Evolutionary conservation across 2,329 filamentous ascomycete genomes (phyloP), one percentile per base, ranked within the genome.

Genomic region (Paracamarosporium sp.): DNA sequence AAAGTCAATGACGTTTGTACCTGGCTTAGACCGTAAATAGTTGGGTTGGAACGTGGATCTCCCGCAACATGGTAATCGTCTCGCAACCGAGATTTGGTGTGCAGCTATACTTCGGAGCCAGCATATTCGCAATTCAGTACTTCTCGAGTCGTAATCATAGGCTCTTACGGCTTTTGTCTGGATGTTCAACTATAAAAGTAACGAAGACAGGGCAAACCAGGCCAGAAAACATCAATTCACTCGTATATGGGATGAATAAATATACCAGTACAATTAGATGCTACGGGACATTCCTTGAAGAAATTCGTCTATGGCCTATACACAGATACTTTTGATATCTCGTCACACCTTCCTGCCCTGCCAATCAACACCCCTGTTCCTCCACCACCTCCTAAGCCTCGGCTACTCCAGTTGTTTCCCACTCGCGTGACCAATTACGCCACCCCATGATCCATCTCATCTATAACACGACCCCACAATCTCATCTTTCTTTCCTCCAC

Each of bases 371-470:
- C 25, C 47, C 47, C 47, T 50, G 47, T n/a, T 40, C 22, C 31
- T 50, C 47, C 47, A 50, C 46, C 27, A 13, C 30, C 33, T 27
- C 27, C 24, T 30, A 27, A 50, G 47, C 47, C 47, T 50, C 47
- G 47, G 47, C 33, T 50, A 50, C 47, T 28, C 13, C 24, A 40
- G 17, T 3, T 7, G 36, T 20, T 38, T 24, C 45, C 17, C 22
- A 48, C 45, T 35, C 46, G 20, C 33, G 46, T 50, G 46, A 50
- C 31, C 46, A 13, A n/a, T 22, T 50, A 22, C 47, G 40, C 47
- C 9, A 50, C 47, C 15, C 33, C 47, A 50, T 40, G 33, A 38
- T 38, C 46, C 13, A 17, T 38, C 33, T 50, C 22, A 33, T 38
- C 30, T n/a, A 27, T 38, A 25, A 27, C 22, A 33, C 13, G 24